Base-by-base conservation (phyloP, 2,329 filamentous ascomycete genomes). In the Delphinella strobiligena region DNA sequence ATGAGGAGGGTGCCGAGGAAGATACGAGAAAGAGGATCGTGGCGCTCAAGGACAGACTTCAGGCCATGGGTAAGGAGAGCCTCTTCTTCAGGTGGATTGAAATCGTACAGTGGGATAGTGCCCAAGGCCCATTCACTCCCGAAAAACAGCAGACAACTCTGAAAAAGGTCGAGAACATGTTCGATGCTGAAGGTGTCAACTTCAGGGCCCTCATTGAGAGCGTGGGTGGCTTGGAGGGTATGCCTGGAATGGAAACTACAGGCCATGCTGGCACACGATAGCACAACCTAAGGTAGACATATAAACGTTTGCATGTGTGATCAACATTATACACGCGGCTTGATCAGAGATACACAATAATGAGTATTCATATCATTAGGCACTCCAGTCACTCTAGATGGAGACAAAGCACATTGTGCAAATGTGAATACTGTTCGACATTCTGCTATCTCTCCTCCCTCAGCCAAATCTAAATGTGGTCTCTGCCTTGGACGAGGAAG, bases 51-150 rank as follows among this genome's bases (percentile, higher is more conserved):
- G 81, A 91, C 32, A 77, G 78, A 15, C 68, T 95, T 49, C 71
- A 74, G 1, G 71, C 71, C 2, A 69, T 91, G 60, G 86, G 82
- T 32, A 93, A 94, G 61, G 88, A 94, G 59, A 78, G 82, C 47
- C 60, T 95, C 38, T 95, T 95, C 64, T 94, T 83, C 64, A 76
- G 81, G 40, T 94, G 87, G 86, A 83, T 94, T 36, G 88, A 95
- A 64, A 73, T 93, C 54, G 78, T 95, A 36, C 87, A 95, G 62
- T 93, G 78, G 53, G 87, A 94, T 62, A 80, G 83, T 31, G 80
- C 78, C 27, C 82, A 86, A 0, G 84, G 80, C 14, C 84, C 83
- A 0, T 93, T 93, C 54, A 82, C 80, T 1, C 64, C 70, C 0
- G 81, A 87, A 54, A 72, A 77, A 52, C 86, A 93, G 61, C 67